Evolutionary conservation across 106 monocot species (phyloP).

Genomic region (Agapanthus africanus): DNA sequence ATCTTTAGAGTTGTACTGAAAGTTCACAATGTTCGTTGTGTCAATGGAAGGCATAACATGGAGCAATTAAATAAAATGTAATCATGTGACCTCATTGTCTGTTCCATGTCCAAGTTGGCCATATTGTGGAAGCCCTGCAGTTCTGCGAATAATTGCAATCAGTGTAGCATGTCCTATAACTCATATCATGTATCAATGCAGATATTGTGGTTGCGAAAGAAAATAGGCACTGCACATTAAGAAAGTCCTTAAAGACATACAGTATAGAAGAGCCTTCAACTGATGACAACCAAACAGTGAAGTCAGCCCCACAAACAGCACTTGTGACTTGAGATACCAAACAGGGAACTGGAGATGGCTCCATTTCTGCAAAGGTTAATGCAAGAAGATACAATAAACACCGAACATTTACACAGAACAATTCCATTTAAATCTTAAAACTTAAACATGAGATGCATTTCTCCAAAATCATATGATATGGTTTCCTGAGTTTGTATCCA

Average conservation of each 20-base stretch:
- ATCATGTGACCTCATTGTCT: slow-evolving; percentile 61
- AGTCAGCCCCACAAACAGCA: slow-evolving; percentile 81
- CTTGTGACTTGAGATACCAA: slow-evolving; percentile 66
- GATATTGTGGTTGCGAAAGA: background rate
- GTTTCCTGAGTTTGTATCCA: background rate
- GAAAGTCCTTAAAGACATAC: slow-evolving; percentile 36
- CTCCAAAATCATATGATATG: background rate
- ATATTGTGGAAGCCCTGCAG: slow-evolving; percentile 94
- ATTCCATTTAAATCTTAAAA: no score
- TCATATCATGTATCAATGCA: background rate
- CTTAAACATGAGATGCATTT: background rate
- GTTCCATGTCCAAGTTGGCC: slow-evolving; percentile 99
- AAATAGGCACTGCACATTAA: background rate
- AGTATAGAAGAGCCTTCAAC: slow-evolving; percentile 84
- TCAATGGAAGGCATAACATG: background rate
- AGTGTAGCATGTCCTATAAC: background rate
- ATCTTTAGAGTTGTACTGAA: slow-evolving; percentile 92
- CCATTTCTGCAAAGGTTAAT: slow-evolving; percentile 54
- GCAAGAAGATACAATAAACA: background rate
- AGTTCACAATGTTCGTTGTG: background rate
- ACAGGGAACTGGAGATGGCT: slow-evolving; percentile 69
- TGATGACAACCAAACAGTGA: slow-evolving; percentile 89
- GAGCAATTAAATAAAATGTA: background rate
- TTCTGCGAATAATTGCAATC: slow-evolving; percentile 32
- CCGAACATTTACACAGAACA: no score